A percentile compares a stretch with the other conserved stretches of the same genome.
Conservation (phyloP, 2,329 filamentous ascomycete species). For the Fusarium albidum region DNA sequence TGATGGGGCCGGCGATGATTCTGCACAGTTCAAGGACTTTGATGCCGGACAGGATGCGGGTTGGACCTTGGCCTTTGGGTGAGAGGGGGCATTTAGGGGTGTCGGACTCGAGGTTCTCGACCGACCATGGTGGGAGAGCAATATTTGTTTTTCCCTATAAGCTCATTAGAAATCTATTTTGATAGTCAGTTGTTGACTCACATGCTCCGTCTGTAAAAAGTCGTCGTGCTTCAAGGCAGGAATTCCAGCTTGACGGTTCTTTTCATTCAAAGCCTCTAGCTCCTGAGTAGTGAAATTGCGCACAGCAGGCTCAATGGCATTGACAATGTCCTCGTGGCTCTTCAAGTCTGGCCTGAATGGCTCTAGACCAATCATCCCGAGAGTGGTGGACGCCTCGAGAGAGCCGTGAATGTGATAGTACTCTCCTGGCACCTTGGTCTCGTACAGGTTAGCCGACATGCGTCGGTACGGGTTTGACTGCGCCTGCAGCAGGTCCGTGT, state of each 20-base stretch:
- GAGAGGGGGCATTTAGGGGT: slow-evolving; percentile 57
- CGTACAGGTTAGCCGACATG: slow-evolving; percentile 76
- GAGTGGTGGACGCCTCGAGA: slow-evolving; percentile 72
- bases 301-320: slow-evolving; percentile 67
- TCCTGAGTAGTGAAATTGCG: slow-evolving; percentile 61
- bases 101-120: slow-evolving; percentile 58
- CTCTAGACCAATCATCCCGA: slow-evolving; percentile 75
- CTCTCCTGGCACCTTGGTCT: slow-evolving; percentile 69
- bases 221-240: slow-evolving; percentile 66
- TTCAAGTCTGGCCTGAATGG: slow-evolving; percentile 67
- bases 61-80: slow-evolving; percentile 16
- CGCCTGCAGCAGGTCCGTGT: slow-evolving; percentile 75
- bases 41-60: slow-evolving; percentile 62
- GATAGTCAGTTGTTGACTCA: slow-evolving; percentile 28
- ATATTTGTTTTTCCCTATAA: slow-evolving; percentile 55
- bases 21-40: slow-evolving; percentile 79
- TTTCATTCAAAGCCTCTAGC: slow-evolving; percentile 65
- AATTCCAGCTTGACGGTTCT: slow-evolving; percentile 66
- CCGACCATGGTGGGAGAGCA: slow-evolving; percentile 55
- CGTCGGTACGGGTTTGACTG: slow-evolving; percentile 77
- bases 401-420: slow-evolving; percentile 82
- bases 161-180: rapidly evolving
- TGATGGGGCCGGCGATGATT: slow-evolving; percentile 78
- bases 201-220: slow-evolving; percentile 61
- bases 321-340: slow-evolving; percentile 66